phyloP scores from a whole-genome alignment of 2,329 filamentous ascomycete genomes.

The Rasamsonia emersonii region DNA sequence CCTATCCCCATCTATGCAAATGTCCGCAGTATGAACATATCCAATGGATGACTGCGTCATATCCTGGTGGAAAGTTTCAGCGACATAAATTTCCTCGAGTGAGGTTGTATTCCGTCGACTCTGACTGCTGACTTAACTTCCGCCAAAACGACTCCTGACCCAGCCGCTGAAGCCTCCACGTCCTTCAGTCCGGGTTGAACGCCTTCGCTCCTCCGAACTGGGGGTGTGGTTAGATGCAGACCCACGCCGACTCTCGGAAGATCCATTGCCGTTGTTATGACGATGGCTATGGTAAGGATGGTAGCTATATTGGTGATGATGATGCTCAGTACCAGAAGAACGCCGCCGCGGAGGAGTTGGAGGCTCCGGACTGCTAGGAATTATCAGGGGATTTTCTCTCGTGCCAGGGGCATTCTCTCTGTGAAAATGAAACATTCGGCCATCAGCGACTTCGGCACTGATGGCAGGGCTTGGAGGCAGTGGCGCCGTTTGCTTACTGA shows the following conservation, averaged over 20 bases:
- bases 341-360: conserved; percentile 2
- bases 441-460: background rate
- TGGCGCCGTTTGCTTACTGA: conserved; percentile 15
- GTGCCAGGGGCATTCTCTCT: conserved; percentile 7
- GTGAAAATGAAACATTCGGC: background rate
- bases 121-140: conserved; percentile 9
- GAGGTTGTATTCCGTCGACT: background rate
- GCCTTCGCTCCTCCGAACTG: too few species aligned
- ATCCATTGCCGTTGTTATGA: conserved; percentile 3
- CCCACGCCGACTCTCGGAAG: conserved; percentile 2
- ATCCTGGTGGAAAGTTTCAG: too few species aligned
- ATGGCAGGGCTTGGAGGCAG: conserved; percentile 1
- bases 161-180: conserved; percentile 11
- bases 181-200: conserved; percentile 1
- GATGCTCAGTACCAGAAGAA: conserved; percentile 1
- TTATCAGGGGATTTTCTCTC: conserved; percentile 7
- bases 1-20: conserved; percentile 7
- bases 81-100: too few species aligned
- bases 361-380: conserved; percentile 8
- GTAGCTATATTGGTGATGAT: conserved; percentile 1
- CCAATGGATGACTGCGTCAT: too few species aligned
- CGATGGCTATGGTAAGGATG: conserved; percentile 2
- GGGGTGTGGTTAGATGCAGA: background rate
- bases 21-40: too few species aligned
- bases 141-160: conserved; percentile 19